Evolutionary conservation across 106 monocot genomes (phyloP).

Genomic region (Xerophyta viscosa): DNA sequence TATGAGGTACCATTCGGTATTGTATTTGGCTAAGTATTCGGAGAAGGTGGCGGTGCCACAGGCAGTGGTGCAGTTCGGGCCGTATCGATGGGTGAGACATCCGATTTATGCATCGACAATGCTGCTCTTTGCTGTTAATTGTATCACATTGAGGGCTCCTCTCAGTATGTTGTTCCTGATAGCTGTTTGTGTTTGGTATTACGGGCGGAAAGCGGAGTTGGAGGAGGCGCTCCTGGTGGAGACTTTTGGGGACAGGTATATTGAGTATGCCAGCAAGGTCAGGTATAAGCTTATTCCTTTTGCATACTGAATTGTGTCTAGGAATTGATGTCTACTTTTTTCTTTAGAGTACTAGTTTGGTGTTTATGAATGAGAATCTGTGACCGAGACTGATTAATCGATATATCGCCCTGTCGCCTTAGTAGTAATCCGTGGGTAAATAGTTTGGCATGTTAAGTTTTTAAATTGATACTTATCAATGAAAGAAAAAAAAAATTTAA

Average conservation of each 20-base stretch:
- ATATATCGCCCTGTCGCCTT: no score
- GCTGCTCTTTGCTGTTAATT: constrained; percentile 50
- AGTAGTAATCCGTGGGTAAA: no score
- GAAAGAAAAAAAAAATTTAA: no score
- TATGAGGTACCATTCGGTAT: constrained; percentile 63
- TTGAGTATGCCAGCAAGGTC: constrained; percentile 59
- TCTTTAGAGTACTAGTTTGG: not conserved
- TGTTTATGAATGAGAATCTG: no score
- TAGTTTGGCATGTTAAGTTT: no score
- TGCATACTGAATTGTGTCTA: constrained; percentile 30
- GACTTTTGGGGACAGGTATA: constrained; percentile 46
- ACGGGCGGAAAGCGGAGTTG: constrained; percentile 59
- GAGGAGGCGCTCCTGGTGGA: constrained; percentile 66
- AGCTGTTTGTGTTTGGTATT: constrained; percentile 44
- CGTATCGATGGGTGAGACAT: constrained; percentile 69
- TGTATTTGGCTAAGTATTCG: constrained; percentile 61
- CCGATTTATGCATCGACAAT: constrained; percentile 70
- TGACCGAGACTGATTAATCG: no score
- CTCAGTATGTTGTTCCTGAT: constrained; percentile 41
- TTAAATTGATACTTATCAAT: no score
- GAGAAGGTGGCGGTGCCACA: constrained; percentile 60
- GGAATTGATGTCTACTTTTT: not conserved
- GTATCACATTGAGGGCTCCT: constrained; percentile 49
- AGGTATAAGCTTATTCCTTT: constrained; percentile 68
- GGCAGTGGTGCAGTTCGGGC: constrained; percentile 70